Percentiles rank a stretch among this genome's conserved stretches.
Conservation (phyloP, 164 flowering plant genomes). For the Nymphaea thermarum region DNA sequence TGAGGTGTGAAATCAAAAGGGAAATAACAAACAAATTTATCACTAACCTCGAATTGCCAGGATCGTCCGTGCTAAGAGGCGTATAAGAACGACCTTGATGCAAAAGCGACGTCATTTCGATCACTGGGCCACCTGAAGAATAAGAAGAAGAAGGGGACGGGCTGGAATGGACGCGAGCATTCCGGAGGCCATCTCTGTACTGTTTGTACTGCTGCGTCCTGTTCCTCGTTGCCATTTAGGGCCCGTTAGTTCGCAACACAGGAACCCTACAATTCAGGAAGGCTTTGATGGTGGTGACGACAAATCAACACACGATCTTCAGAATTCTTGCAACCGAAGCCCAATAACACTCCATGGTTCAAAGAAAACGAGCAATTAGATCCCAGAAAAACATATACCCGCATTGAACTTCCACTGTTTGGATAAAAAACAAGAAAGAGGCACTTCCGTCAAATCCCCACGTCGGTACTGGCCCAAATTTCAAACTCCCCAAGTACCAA, state of each 20-base stretch:
- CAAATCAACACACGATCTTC: not conserved
- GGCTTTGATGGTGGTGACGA: not conserved
- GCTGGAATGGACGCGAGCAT: conserved; percentile 26
- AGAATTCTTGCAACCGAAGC: not conserved
- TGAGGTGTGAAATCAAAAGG: not conserved
- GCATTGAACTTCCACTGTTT: not conserved
- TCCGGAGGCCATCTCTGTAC: conserved; percentile 71
- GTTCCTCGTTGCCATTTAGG: conserved; percentile 66
- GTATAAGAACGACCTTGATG: conserved; percentile 35
- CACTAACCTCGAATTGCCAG: conserved; percentile 25
- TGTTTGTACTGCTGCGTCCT: conserved; percentile 44
- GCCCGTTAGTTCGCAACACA: not conserved
- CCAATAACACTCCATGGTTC: not conserved
- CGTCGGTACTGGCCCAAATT: not conserved
- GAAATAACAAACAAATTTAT: not conserved
- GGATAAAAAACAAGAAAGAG: not conserved
- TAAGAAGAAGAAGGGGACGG: conserved; percentile 13
- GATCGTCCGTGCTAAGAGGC: conserved; percentile 65
- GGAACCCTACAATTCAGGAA: not conserved
- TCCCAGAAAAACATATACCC: not conserved
- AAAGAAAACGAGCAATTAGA: not conserved
- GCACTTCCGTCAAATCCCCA: not conserved
- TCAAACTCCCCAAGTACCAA: not conserved
- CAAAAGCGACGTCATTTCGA: conserved; percentile 47
- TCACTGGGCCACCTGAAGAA: conserved; percentile 39